Percentiles rank a stretch among this genome's conserved stretches.
These are phyloP conservation scores for Tephrocybe sp. DNA, from an alignment of 768 basidiomycete species.

Conservation along the genomic window DNA sequence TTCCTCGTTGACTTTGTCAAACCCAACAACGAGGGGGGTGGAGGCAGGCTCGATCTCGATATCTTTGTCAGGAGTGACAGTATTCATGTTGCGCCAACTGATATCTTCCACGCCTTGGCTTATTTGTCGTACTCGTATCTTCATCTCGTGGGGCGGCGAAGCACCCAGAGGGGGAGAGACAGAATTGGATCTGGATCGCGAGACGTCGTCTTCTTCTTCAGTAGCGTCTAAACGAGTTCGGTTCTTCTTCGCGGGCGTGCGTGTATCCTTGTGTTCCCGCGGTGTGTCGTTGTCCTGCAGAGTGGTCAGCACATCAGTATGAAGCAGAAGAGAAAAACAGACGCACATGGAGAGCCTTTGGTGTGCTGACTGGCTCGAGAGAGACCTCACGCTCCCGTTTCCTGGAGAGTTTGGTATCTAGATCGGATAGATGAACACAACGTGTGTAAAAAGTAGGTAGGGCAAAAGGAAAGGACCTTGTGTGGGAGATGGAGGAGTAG, in stretches of 20 bases:
- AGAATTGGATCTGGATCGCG: conserved; percentile 42
- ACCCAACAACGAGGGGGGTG: conserved; percentile 7
- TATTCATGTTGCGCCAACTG: conserved; percentile 59
- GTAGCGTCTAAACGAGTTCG: conserved; percentile 61
- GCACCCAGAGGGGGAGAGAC: conserved; percentile 46
- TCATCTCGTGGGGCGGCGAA: conserved; percentile 79
- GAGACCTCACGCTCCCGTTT: conserved; percentile 83
- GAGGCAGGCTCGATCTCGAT: conserved; percentile 19
- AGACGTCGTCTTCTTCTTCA: conserved; percentile 58
- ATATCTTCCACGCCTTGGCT: conserved; percentile 80
- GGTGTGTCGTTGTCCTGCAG: conserved; percentile 41
- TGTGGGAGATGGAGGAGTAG: conserved; percentile 48
- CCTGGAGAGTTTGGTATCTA: conserved; percentile 53
- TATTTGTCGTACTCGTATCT: conserved; percentile 70
- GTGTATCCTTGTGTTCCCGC: conserved; percentile 44
- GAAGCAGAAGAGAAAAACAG: conserved; percentile 12
- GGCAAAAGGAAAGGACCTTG: conserved; percentile 35
- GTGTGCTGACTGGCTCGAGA: conserved; percentile 61
- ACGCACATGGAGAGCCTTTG: conserved; percentile 40
- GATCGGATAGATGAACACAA: conserved; percentile 20
- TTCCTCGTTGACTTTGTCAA: conserved; percentile 3
- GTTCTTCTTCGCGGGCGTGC: conserved; percentile 78
- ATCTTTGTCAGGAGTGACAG: conserved; percentile 28
- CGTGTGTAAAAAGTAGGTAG: neutral
- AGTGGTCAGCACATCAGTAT: neutral